Evolutionary conservation across 2,329 filamentous ascomycete genomes (phyloP).

Genomic region (Aaosphaeria arxii): DNA sequence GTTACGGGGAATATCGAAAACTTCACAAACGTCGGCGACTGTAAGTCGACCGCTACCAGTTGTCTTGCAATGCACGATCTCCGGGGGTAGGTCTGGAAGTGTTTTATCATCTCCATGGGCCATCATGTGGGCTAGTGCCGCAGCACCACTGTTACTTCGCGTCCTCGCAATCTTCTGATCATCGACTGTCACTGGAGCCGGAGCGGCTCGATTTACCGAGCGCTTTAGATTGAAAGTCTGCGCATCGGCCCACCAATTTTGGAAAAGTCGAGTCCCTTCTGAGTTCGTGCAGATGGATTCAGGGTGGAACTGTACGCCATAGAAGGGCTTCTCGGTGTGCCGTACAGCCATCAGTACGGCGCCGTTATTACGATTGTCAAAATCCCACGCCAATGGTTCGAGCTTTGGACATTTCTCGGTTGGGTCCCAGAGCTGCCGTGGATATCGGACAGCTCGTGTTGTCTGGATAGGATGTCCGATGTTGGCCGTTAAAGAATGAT

Average conservation of each 20-base stretch:
- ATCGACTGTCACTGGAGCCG: background rate
- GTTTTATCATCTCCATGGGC: slow-evolving; percentile 21
- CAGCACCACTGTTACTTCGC: background rate
- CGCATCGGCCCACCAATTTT: slow-evolving; percentile 72
- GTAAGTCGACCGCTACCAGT: slow-evolving; percentile 34
- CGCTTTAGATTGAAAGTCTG: slow-evolving; percentile 49
- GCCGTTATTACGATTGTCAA: slow-evolving; percentile 46
- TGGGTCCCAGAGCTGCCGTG: slow-evolving; percentile 38
- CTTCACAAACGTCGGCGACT: slow-evolving; percentile 35
- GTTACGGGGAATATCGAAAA: slow-evolving; percentile 28
- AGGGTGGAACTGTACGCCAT: slow-evolving; percentile 87
- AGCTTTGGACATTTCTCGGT: slow-evolving; percentile 35
- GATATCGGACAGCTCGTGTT: slow-evolving; percentile 34
- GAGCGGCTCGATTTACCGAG: slow-evolving; percentile 8
- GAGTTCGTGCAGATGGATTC: slow-evolving; percentile 81
- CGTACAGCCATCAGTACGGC: slow-evolving; percentile 74
- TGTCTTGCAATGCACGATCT: slow-evolving; percentile 29
- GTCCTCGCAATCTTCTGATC: background rate
- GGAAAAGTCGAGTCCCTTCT: slow-evolving; percentile 61
- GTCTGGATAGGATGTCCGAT: slow-evolving; percentile 32
- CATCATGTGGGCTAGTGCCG: slow-evolving; percentile 19
- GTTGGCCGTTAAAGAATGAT: slow-evolving; percentile 62
- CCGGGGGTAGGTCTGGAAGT: slow-evolving; percentile 21
- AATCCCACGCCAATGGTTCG: slow-evolving; percentile 49
- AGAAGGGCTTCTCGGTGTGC: slow-evolving; percentile 69